These are phyloP conservation scores for Exophiala sp. DNA, from an alignment of 2,329 filamentous ascomycete species.

Conservation along the genomic window DNA sequence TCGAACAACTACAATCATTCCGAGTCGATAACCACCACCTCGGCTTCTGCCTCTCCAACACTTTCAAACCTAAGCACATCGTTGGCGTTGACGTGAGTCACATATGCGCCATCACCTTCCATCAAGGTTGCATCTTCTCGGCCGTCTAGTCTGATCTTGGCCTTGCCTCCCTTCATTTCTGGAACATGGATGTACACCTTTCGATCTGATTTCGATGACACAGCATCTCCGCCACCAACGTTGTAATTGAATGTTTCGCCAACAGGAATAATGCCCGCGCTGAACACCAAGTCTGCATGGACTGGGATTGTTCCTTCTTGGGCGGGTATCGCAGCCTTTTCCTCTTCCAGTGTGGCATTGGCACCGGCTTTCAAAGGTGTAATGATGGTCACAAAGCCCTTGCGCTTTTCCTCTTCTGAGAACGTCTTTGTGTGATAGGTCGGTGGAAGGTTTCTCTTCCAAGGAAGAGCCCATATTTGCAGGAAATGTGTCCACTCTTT, in stretches of 20 bases:
- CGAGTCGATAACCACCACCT: slow-evolving; percentile 66
- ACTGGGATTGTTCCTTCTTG: slow-evolving; percentile 71
- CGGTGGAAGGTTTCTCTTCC: slow-evolving; percentile 67
- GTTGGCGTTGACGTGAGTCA: slow-evolving; percentile 62
- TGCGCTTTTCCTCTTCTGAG: slow-evolving; percentile 67
- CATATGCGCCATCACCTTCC: slow-evolving; percentile 79
- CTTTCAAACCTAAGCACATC: slow-evolving; percentile 65
- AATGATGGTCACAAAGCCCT: slow-evolving; percentile 70
- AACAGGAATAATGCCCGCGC: slow-evolving; percentile 68
- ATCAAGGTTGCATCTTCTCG: slow-evolving; percentile 63
- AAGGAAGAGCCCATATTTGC: slow-evolving; percentile 84
- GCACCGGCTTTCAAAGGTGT: slow-evolving; percentile 67
- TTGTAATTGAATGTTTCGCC: slow-evolving; percentile 66
- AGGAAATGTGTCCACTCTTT: slow-evolving; percentile 74
- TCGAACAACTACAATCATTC: slow-evolving; percentile 38
- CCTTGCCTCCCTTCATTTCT: slow-evolving; percentile 72
- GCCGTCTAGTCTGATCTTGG: slow-evolving; percentile 66
- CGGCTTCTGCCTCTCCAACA: slow-evolving; percentile 64
- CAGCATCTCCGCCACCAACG: slow-evolving; percentile 54
- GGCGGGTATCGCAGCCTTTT: slow-evolving; percentile 60
- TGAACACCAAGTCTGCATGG: slow-evolving; percentile 81
- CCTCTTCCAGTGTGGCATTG: slow-evolving; percentile 59
- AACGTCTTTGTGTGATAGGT: slow-evolving; percentile 74
- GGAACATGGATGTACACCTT: slow-evolving; percentile 80
- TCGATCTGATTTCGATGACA: slow-evolving; percentile 45